phyloP scores from a whole-genome alignment of 257 asterid species.

The Primulina huaijiensis region DNA sequence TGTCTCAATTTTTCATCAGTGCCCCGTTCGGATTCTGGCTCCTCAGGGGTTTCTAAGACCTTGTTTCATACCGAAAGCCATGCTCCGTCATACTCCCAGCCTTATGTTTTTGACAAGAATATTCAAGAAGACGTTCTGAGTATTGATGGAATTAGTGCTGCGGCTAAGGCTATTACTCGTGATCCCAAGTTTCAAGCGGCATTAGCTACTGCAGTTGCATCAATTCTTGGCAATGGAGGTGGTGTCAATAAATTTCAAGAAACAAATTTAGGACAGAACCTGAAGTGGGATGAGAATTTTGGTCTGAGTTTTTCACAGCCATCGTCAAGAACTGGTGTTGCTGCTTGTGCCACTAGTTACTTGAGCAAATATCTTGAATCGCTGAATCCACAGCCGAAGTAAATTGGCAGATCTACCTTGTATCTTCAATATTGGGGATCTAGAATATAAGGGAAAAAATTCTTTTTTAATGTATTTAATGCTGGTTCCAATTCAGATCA shows the following conservation, averaged over 20 bases:
- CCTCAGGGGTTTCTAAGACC: constrained; percentile 15
- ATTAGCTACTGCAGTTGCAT: constrained; percentile 38
- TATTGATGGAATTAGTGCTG: constrained; percentile 29
- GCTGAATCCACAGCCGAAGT: constrained; percentile 19
- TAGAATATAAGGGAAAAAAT: neutral
- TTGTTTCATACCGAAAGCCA: constrained; percentile 11
- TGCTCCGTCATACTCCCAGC: constrained; percentile 9
- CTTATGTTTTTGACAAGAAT: neutral
- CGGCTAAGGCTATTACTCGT: constrained; percentile 32
- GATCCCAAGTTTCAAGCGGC: constrained; percentile 42
- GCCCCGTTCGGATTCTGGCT: neutral
- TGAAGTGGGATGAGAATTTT: neutral
- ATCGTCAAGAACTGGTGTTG: constrained; percentile 16
- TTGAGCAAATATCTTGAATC: constrained; percentile 27
- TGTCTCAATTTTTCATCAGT: constrained; percentile 34
- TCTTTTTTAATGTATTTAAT: too few species aligned
- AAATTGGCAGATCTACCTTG: constrained; percentile 17
- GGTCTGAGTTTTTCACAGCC: constrained; percentile 28
- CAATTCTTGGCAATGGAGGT: constrained; percentile 31
- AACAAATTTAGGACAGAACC: constrained; percentile 25
- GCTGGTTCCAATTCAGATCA: neutral
- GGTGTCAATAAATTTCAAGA: constrained; percentile 15
- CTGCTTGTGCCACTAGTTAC: constrained; percentile 31
- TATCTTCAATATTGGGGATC: neutral
- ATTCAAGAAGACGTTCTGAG: constrained; percentile 4